Base-by-base conservation (phyloP, 441 rosid species). In the Adansonia rubrostipa region DNA sequence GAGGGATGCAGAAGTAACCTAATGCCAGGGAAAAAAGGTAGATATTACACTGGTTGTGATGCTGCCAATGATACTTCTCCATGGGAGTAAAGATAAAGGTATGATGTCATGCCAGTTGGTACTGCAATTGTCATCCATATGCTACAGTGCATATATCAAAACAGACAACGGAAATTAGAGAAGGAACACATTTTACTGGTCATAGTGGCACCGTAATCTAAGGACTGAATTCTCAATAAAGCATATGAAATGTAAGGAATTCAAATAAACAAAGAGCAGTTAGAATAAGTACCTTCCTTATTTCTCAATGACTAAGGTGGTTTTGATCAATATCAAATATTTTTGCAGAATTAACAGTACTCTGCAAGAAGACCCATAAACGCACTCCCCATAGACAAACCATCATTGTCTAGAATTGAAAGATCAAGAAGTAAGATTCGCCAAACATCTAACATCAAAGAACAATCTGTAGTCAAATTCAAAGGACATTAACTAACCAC, bases 1-100 rank as follows among this genome's bases (percentile, higher is more conserved):
- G 60, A 54, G 19, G 20, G 20, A 54, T 11, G 17, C 57, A 63
- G 1, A 60, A 9, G 45, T 44, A 28, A 51, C 48, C 50, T 48
- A 40, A 81, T 65, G 76, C 58, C 76, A 74, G 33, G 79, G 74
- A 74, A 78, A 57, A 78, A 54, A 82, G 78, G 76, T 77, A 85
- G 86, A 82, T 74, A 88, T 81, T 89, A 86, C 82, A 88, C 93
- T 78, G 96, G 93, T 86, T 92, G 92, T 75, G 93, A 92, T 33
- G 93, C 93, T 61, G 96, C 96, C 85, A 92, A 76, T 73, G 92
- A 89, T 57, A 88, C 96, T 89, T 92, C 93, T 65, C 93, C 96
- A 73, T 89, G 93, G 75, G 93, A 92, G 78, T 92, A 90, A 20
- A 92, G 85, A 89, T 89, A 92, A 56, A 90, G 89, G 80, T 90